phyloP scores from a whole-genome alignment of 2,329 filamentous ascomycete genomes.

The Torrubiella hemipterigena region DNA sequence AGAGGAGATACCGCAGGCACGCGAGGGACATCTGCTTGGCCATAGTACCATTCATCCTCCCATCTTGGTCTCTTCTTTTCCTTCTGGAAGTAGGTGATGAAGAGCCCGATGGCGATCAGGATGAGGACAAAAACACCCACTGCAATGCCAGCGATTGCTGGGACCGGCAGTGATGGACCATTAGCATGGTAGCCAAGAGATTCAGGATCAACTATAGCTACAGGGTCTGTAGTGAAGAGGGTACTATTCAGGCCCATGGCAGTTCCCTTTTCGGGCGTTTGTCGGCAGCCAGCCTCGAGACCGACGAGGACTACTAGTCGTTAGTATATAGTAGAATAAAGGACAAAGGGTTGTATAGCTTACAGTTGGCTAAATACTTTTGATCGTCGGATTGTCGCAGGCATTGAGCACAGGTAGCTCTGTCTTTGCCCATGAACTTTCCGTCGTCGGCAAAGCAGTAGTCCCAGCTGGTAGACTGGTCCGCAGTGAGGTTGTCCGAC shows the following conservation, averaged over 20 bases:
- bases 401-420: slow-evolving; percentile 28
- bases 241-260: slow-evolving; percentile 28
- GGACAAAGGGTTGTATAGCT: slow-evolving; percentile 8
- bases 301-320: slow-evolving; percentile 29
- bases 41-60: slow-evolving; percentile 13
- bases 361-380: slow-evolving; percentile 37
- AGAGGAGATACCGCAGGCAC: no score
- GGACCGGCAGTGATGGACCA: slow-evolving; percentile 26
- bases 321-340: slow-evolving; percentile 4
- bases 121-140: slow-evolving; percentile 32
- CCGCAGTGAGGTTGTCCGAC: slow-evolving; percentile 15
- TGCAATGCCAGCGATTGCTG: slow-evolving; percentile 41
- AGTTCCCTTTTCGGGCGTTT: slow-evolving; percentile 24
- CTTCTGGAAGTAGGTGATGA: slow-evolving; percentile 34
- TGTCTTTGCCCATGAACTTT: slow-evolving; percentile 16
- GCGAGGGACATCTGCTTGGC: slow-evolving; percentile 8
- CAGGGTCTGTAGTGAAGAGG: slow-evolving; percentile 22
- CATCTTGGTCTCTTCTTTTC: slow-evolving; percentile 21
- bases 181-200: slow-evolving; percentile 14
- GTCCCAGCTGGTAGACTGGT: slow-evolving; percentile 16
- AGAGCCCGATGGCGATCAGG: slow-evolving; percentile 27
- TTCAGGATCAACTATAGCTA: slow-evolving; percentile 27
- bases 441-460: slow-evolving; percentile 29
- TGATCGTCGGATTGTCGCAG: slow-evolving; percentile 27
- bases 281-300: slow-evolving; percentile 34